phyloP scores from a whole-genome alignment of 108 stramenopile genomes.

The Cyclotella atomus region DNA sequence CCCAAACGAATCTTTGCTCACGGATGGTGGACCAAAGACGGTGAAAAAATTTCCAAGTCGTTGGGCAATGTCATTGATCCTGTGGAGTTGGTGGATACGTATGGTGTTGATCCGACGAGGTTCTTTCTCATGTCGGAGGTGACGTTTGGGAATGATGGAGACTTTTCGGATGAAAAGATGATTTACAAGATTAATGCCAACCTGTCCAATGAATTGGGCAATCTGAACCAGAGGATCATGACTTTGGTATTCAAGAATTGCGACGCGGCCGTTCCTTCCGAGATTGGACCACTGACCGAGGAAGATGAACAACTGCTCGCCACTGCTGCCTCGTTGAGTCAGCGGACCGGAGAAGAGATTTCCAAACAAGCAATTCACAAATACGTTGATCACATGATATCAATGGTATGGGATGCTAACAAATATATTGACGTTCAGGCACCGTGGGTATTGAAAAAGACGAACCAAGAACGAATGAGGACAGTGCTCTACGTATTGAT shows the following conservation, averaged over 20 bases:
- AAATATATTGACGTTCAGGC: slow-evolving; percentile 90
- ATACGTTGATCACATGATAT: slow-evolving; percentile 78
- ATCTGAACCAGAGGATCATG: slow-evolving; percentile 89
- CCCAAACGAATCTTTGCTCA: slow-evolving; percentile 95
- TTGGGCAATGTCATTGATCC: slow-evolving; percentile 96
- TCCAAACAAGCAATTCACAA: slow-evolving; percentile 81
- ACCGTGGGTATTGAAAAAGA: slow-evolving; percentile 93
- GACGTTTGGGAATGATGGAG: slow-evolving; percentile 91
- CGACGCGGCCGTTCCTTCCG: slow-evolving; percentile 63
- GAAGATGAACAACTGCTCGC: slow-evolving; percentile 77
- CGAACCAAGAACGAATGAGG: slow-evolving; percentile 81
- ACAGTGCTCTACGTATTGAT: slow-evolving; percentile 89
- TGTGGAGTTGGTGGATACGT: slow-evolving; percentile 84
- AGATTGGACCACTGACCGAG: slow-evolving; percentile 51
- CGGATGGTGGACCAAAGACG: slow-evolving; percentile 98
- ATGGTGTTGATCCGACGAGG: slow-evolving; percentile 93
- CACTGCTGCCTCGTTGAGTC: slow-evolving; percentile 58
- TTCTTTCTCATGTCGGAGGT: slow-evolving; percentile 94
- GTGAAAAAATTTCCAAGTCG: slow-evolving; percentile 95
- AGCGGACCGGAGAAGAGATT: slow-evolving; percentile 55
- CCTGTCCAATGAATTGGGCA: slow-evolving; percentile 93
- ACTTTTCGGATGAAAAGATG: slow-evolving; percentile 90
- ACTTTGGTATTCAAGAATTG: slow-evolving; percentile 93
- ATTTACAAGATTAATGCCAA: slow-evolving; percentile 86
- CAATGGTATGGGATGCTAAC: slow-evolving; percentile 90